Base-by-base conservation (phyloP, 164 flowering plant species). In the grape (Vitis vinifera) region DNA sequence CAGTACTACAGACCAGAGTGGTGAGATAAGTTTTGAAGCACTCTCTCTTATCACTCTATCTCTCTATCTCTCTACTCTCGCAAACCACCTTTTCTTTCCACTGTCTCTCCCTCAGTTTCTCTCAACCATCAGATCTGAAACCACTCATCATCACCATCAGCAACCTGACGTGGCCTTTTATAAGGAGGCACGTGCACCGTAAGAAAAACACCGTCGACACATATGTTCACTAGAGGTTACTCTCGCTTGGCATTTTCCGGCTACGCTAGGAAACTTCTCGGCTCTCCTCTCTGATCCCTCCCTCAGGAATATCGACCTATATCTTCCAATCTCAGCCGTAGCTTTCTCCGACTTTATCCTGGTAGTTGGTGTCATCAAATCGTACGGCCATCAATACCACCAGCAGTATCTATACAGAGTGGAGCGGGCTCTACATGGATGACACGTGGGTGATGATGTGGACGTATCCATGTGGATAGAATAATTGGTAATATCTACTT, bases 141-240 rank as follows among this genome's bases (percentile, higher is more conserved):
- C 12, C 59, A 14, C 53, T 67, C 68, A 67, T 71, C 73, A 48
- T 49, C 67, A 51, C 31, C 68, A 68, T 52, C 69, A 14, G 1
- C 15, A 23, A 27, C 64, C 29, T 70, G 71, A 69, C 74, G 77
- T 72, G 71, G 76, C 77, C 12, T 52, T 55, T 31, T 67, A 17
- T 67, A 75, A 69, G 77, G 72, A 17, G 82, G 63, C 79, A 79
- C 79, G 77, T 76, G 79, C 82, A 59, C 19, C 10, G 30, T 44
- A 44, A 50, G 19, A 47, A 9, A 59, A 64, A 11, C 13, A 59
- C n/a, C 57, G 47, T 31, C 44, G 13, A 16, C 74, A 66, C 74
- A 72, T 13, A 65, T 74, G 75, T 64, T 63, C 61, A 16, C 31
- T 10, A 66, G 67, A 63, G 62, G 58, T 73, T 66, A 9, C 57